Conservation (phyloP, 208 protist species). For the Wallacemonas sp. region DNA sequence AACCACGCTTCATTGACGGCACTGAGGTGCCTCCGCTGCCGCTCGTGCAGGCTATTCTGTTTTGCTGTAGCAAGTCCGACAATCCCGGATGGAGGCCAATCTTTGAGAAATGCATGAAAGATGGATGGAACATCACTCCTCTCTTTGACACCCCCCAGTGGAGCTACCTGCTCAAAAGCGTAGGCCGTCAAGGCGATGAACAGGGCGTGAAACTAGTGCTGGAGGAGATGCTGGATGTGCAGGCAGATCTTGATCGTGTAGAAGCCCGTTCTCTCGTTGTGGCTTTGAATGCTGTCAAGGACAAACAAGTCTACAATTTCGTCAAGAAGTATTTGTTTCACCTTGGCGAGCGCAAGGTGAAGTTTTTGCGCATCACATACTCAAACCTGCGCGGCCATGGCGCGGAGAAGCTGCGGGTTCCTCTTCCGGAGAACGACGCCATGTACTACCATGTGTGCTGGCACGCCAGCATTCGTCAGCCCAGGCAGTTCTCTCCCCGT, state of each 20-base stretch:
- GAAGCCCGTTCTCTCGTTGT: constrained; percentile 75
- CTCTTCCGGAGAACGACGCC: constrained; percentile 82
- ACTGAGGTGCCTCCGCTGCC: constrained; percentile 55
- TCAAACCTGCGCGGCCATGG: constrained; percentile 81
- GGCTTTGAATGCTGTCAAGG: constrained; percentile 76
- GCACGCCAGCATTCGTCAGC: constrained; percentile 78
- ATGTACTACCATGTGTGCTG: constrained; percentile 92
- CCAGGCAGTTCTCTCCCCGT: constrained; percentile 82
- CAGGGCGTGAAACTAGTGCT: constrained; percentile 65
- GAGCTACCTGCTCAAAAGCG: constrained; percentile 82
- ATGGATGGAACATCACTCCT: constrained; percentile 86
- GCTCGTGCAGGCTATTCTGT: constrained; percentile 79
- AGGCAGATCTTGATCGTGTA: constrained; percentile 83
- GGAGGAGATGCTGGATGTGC: constrained; percentile 88
- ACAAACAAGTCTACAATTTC: constrained; percentile 81
- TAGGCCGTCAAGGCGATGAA: constrained; percentile 79
- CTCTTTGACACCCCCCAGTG: constrained; percentile 82
- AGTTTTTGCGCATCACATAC: constrained; percentile 83
- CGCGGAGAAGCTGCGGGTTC: constrained; percentile 70
- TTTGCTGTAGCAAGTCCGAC: constrained; percentile 76
- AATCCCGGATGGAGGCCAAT: constrained; percentile 64
- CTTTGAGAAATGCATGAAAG: constrained; percentile 75
- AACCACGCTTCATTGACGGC: constrained; percentile 59
- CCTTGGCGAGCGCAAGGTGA: constrained; percentile 87
- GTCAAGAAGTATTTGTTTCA: constrained; percentile 88